phyloP scores from a whole-genome alignment of 345 rosid species.

The Bruguiera parviflora region DNA sequence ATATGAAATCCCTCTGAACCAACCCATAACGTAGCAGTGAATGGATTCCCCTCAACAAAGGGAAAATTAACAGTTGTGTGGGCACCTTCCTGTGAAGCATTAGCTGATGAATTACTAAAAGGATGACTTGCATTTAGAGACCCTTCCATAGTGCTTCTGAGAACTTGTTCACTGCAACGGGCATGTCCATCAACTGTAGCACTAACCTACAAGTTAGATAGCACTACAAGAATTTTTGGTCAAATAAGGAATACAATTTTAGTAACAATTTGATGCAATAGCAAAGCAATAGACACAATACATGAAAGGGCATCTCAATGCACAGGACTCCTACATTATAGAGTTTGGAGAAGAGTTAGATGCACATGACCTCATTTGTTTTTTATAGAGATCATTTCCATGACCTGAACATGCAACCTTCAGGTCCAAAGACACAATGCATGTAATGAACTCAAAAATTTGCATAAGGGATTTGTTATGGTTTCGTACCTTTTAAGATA shows the following conservation, averaged over 20 bases:
- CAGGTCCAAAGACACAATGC: too few species aligned
- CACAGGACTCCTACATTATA: too few species aligned
- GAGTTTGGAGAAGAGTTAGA: too few species aligned
- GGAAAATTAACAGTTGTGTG: constrained; percentile 63
- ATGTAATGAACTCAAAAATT: too few species aligned
- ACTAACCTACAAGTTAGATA: constrained; percentile 21
- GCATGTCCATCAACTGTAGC: constrained; percentile 72
- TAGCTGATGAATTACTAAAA: constrained; percentile 25
- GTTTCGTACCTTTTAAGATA: constrained; percentile 49
- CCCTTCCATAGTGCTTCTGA: constrained; percentile 43
- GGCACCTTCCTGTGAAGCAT: constrained; percentile 37
- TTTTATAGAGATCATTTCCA: too few species aligned
- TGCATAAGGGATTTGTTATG: too few species aligned
- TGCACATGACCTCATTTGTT: too few species aligned
- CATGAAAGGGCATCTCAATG: too few species aligned
- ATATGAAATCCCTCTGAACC: constrained; percentile 83
- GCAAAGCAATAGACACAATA: too few species aligned
- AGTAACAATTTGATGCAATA: too few species aligned
- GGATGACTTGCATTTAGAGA: constrained; percentile 38
- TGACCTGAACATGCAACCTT: too few species aligned
- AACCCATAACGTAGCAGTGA: constrained; percentile 78
- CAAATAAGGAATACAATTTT: too few species aligned
- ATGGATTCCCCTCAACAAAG: constrained; percentile 62
- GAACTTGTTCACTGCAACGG: constrained; percentile 64
- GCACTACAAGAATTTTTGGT: constrained; percentile 11